Percentiles rank a stretch among this genome's conserved stretches.
These are phyloP conservation scores for Mucor sp. DNA, from an alignment of 371 early-diverging fungal genomes.

Conservation along the genomic window DNA sequence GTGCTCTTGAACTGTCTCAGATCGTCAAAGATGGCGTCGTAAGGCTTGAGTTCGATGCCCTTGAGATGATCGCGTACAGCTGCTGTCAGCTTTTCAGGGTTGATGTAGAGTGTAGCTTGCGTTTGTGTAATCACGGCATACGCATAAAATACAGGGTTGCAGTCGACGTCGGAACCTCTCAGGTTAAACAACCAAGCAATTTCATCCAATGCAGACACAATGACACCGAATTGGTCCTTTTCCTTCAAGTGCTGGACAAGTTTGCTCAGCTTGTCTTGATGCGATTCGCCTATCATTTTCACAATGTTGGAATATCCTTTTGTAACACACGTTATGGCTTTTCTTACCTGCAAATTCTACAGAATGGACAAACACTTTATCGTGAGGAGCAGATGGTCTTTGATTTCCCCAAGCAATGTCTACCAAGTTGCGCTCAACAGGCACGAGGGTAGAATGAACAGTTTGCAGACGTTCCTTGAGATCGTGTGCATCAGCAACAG, in stretches of 20 bases:
- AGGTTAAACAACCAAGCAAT: conserved; percentile 97
- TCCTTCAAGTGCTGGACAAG: conserved; percentile 61
- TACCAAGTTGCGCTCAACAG: conserved; percentile 70
- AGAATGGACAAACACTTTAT: conserved; percentile 67
- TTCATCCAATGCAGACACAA: conserved; percentile 90
- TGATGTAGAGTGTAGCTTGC: conserved; percentile 77
- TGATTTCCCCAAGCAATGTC: conserved; percentile 79
- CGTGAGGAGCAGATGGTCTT: conserved; percentile 68
- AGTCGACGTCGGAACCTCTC: conserved; percentile 96
- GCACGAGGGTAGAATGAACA: conserved; percentile 58
- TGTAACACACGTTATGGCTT: too few relatives aligned
- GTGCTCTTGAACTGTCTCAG: conserved; percentile 31
- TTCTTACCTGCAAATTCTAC: conserved; percentile 61
- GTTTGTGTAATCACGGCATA: conserved; percentile 82
- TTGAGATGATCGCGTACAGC: conserved; percentile 69
- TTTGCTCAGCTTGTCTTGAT: conserved; percentile 61
- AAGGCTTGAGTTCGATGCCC: conserved; percentile 70
- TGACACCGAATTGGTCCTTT: conserved; percentile 70
- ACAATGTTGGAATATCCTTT: too few relatives aligned
- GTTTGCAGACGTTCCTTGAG: conserved; percentile 57
- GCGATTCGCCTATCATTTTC: conserved; percentile 26
- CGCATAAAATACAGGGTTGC: conserved; percentile 98
- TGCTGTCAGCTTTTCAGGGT: conserved; percentile 69
- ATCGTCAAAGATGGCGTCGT: conserved; percentile 81
- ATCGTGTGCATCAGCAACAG: conserved; percentile 65